Evolutionary conservation across 2,329 filamentous ascomycete species (phyloP), one percentile per base, ranked within the genome.

Genomic region (Phialophora tarda): DNA sequence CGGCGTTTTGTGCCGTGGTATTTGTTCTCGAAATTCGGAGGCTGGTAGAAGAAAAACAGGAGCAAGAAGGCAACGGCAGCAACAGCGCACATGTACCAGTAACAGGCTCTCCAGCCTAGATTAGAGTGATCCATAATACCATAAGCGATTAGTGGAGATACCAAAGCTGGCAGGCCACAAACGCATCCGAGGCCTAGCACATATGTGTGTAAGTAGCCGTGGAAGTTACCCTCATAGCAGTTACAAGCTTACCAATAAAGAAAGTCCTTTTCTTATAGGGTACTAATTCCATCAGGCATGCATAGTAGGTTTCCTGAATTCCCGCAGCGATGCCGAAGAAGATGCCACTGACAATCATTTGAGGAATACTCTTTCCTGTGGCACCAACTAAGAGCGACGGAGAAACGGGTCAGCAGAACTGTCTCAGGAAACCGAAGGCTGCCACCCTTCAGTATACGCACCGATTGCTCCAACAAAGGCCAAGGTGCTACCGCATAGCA

Each of bases 61-160:
- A 59, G 75, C 7, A 69, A 10, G 11, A 41, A 10, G 21, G 58
- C 56, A 48, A 41, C 41, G 8, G 7, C 59, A n/a, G 63, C 53
- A n/a, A n/a, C 59, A 8, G 26, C 54, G 53, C 28, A 54, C 64
- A 66, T 66, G 48, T 56, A 59, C 66, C 66, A 84, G 71, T 82
- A 86, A 55, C 74, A 78, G 79, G 82, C 83, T 51, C 83, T 76
- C 83, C 83, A 85, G 26, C 76, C 74, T 3, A 77, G 71, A 4
- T 68, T 71, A 0, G 82, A 83, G 59, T 81, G 76, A 26, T 76
- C 64, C 63, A 82, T 79, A 44, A 84, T 77, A 3, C 75, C 73
- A n/a, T 79, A 77, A 1, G 82, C 82, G 60, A 85, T 82, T 47
- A 83, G 74, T 21, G 82, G 81, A 0, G 82, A 82, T 24, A 75